Evolutionary conservation across 805 yeast genomes (phyloP).

Genomic region (Barnettozyma populi): DNA sequence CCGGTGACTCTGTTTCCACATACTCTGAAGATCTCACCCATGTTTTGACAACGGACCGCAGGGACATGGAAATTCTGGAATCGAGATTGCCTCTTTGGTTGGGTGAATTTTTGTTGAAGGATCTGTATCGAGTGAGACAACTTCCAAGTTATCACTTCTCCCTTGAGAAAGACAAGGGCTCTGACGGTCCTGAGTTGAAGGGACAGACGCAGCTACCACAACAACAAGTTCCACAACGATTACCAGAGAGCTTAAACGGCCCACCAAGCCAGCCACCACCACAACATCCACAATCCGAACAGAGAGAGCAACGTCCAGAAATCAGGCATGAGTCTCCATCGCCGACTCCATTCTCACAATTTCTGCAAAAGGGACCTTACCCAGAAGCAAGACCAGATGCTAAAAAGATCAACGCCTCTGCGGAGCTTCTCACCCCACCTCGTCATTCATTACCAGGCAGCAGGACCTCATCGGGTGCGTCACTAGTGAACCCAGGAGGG

Average conservation of each 20-base stretch:
- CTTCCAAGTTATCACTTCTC: constrained; percentile 56
- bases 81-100: constrained; percentile 58
- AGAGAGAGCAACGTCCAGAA: background rate
- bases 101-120: constrained; percentile 45
- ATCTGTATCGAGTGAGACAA: constrained; percentile 38
- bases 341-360: background rate
- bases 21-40: constrained; percentile 29
- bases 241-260: background rate
- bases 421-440: background rate
- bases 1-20: constrained; percentile 23
- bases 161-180: constrained; percentile 16
- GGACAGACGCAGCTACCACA: constrained; percentile 1
- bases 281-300: background rate
- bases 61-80: constrained; percentile 29
- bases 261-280: background rate
- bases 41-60: background rate
- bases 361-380: background rate
- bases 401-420: background rate
- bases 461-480: background rate
- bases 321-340: background rate
- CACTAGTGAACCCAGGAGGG: background rate
- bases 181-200: constrained; percentile 10
- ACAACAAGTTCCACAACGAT: background rate
- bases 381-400: constrained; percentile 2
- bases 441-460: background rate